A percentile compares a stretch with the other conserved stretches of the same genome.
Conservation (phyloP, 2,329 filamentous ascomycete species). For the Trichoderma afroharzianum region DNA sequence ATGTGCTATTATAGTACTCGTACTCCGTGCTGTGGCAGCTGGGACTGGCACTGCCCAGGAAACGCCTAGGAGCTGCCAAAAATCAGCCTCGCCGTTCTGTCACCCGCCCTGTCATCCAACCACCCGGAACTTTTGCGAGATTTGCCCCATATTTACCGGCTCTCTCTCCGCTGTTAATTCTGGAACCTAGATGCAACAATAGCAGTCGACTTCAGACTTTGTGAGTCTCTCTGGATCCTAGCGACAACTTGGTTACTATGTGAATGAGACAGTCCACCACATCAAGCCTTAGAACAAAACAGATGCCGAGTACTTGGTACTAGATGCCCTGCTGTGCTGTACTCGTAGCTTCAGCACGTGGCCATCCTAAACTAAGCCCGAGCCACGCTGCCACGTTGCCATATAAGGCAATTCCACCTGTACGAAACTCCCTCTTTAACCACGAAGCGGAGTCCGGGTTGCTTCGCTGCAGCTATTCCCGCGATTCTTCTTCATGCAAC, state of each 20-base stretch:
- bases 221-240: neutral
- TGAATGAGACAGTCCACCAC: neutral
- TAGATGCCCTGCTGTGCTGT: neutral
- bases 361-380: neutral
- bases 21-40: neutral
- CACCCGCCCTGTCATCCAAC: neutral
- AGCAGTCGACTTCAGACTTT: neutral
- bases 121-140: neutral
- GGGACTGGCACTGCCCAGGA: neutral
- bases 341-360: neutral
- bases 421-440: neutral
- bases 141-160: conserved; percentile 4
- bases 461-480: neutral
- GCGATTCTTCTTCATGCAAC: neutral
- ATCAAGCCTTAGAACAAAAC: no score
- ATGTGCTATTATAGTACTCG: neutral
- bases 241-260: neutral
- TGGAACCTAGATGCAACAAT: neutral
- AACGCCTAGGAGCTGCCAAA: neutral
- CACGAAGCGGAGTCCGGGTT: neutral
- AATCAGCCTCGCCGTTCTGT: neutral
- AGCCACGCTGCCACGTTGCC: neutral
- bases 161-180: neutral
- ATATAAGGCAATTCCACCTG: neutral
- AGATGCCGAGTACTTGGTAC: neutral